Evolutionary conservation across 164 flowering plant species (phyloP).

Genomic region (Houttuynia cordata): DNA sequence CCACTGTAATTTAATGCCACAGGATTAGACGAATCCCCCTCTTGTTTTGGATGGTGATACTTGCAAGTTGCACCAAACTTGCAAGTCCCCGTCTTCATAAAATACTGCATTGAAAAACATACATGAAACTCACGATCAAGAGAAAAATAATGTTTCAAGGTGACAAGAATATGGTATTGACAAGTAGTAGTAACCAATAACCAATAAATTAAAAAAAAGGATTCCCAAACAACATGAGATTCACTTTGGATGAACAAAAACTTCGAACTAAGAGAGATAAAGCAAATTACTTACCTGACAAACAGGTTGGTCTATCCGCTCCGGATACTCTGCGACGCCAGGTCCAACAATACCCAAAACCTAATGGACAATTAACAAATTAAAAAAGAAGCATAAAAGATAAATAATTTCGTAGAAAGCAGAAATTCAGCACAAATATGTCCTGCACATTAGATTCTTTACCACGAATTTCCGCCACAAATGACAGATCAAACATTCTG

Average conservation of each 20-base stretch:
- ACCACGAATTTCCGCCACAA: not conserved
- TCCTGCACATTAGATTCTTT: not conserved
- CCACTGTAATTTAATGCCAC: conserved; percentile 60
- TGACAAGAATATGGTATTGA: no score
- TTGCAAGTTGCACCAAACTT: conserved; percentile 92
- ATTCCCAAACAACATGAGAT: no score
- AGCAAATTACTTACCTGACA: conserved; percentile 54
- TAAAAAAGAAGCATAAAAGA: not conserved
- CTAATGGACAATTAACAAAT: conserved; percentile 18
- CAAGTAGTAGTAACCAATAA: no score
- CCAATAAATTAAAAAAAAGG: no score
- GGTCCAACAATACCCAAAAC: conserved; percentile 37
- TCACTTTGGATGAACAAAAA: no score
- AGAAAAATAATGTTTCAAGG: no score
- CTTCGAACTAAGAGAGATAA: not conserved
- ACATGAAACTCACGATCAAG: no score
- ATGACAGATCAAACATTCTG: not conserved
- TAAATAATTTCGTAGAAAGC: not conserved
- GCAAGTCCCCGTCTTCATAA: conserved; percentile 79
- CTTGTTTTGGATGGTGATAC: conserved; percentile 85
- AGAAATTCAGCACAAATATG: not conserved
- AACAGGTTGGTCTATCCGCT: conserved; percentile 72
- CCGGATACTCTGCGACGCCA: conserved; percentile 64
- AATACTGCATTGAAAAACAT: conserved; percentile 44
- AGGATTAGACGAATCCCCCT: conserved; percentile 36